Evolutionary conservation across 495 filamentous ascomycete species (phyloP).

Genomic region (Patellaria atrata): DNA sequence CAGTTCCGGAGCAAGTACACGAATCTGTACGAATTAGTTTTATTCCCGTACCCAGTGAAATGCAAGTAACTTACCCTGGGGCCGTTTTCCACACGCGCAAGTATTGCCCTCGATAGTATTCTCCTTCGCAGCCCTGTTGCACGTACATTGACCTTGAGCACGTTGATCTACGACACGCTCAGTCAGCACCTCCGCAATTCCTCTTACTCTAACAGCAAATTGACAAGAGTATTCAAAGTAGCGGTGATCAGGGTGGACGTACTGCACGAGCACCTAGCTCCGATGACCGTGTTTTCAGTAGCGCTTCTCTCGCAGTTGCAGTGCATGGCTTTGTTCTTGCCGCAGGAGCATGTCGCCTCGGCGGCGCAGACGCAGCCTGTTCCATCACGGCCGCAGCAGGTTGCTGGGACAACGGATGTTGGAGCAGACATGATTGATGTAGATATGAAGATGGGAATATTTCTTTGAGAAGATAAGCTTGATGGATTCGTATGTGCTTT

Average conservation of each 20-base stretch:
- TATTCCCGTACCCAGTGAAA: conserved; percentile 3
- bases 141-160: conserved; percentile 69
- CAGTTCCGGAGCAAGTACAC: conserved; percentile 71
- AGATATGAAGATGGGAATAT: too few relatives aligned
- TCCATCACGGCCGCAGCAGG: conserved; percentile 47
- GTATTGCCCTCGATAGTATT: conserved; percentile 46
- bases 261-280: conserved; percentile 79
- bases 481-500: too few relatives aligned
- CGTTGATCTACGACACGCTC: conserved; percentile 37
- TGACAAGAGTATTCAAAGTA: too few relatives aligned
- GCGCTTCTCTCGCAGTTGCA: conserved; percentile 72
- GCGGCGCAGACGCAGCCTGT: conserved; percentile 46
- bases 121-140: conserved; percentile 57
- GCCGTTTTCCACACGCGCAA: conserved; percentile 67
- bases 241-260: conserved; percentile 26
- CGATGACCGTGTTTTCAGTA: conserved; percentile 55
- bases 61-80: conserved; percentile 39
- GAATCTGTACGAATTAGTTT: conserved; percentile 37
- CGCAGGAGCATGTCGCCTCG: conserved; percentile 72
- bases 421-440: conserved; percentile 10
- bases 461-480: too few relatives aligned
- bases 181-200: conserved; percentile 6
- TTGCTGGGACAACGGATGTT: conserved; percentile 35
- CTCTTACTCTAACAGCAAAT: too few relatives aligned
- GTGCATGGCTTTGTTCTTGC: conserved; percentile 67